Base-by-base conservation (phyloP, 2,329 filamentous ascomycete species). In the Gaeumannomyces tritici region DNA sequence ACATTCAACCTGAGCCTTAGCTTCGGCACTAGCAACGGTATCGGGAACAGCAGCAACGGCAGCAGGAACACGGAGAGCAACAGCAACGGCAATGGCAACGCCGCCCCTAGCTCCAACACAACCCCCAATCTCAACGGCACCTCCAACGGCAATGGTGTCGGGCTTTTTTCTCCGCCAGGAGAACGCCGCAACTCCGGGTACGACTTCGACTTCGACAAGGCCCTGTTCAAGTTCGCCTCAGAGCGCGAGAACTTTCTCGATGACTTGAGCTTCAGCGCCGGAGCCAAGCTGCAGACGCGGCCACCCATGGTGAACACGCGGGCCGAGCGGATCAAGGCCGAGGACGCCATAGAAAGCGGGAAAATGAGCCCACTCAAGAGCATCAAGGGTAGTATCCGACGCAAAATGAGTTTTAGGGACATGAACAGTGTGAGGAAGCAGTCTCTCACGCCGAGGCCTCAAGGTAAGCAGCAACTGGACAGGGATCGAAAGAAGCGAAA, bases 381-480 rank as follows among this genome's bases (percentile, higher is more conserved):
- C 70, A 84, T 86, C 69, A 73, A 90, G 86, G 93, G 93, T 57
- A 97, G 92, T 76, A 89, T 99, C 69, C 86, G 93, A 66, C 87
- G 95, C 73, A 91, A 95, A 70, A 89, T 99, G 75, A 96, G 93
- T 69, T 91, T 93, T 74, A 85, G 88, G 69, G 95, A 97, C 70
- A 96, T 98, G 90, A 96, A 89, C 76, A 98, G 93, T 77, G 83
- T 91, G 79, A 93, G 93, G 79, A 88, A 92, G 74, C 90, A 95
- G 70, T 88, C 92, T 61, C 89, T 87, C 29, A 80, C 88, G 67
- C 85, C 87, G n/a, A 57, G 60, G 66, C 88, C 90, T 75, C 84
- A 89, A 77, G 83, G 89, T 90, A 81, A 80, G 88, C 35, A 42
- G 3, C 13, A 2, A 15, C 13, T 21, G 12, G 12, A 21, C 7